Percentiles rank a stretch among this genome's conserved stretches.
Conservation (phyloP, 495 filamentous ascomycete species). For the Aspergillus egyptiacus region DNA sequence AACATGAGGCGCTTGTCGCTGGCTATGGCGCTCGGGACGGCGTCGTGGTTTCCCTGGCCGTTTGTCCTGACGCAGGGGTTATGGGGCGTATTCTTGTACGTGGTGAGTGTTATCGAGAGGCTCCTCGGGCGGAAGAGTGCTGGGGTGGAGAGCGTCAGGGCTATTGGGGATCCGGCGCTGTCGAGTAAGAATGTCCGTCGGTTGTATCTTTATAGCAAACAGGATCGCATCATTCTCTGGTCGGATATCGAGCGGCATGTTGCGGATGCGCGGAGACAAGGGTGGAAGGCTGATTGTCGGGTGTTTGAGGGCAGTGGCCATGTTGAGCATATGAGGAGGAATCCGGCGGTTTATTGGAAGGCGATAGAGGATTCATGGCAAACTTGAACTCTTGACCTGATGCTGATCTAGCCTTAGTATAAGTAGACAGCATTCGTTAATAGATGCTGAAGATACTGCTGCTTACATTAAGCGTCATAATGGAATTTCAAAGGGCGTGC, state of each 20-base stretch:
- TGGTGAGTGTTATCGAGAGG: neutral
- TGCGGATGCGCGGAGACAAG: slow-evolving; percentile 33
- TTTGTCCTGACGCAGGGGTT: slow-evolving; percentile 41
- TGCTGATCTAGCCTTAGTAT: too few relatives aligned
- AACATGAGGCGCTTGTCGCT: slow-evolving; percentile 41
- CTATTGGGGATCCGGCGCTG: neutral
- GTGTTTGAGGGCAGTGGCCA: slow-evolving; percentile 49
- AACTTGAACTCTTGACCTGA: too few relatives aligned
- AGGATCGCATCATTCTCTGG: slow-evolving; percentile 50
- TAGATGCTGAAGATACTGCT: too few relatives aligned
- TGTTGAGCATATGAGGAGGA: slow-evolving; percentile 49
- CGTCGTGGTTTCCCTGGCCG: slow-evolving; percentile 44
- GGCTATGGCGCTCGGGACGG: slow-evolving; percentile 47
- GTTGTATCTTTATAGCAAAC: slow-evolving; percentile 48
- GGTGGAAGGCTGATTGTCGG: slow-evolving; percentile 37
- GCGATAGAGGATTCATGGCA: neutral
- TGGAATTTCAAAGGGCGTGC: too few relatives aligned
- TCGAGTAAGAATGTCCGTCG: slow-evolving; percentile 17
- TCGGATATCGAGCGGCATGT: slow-evolving; percentile 48
- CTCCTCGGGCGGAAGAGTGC: neutral
- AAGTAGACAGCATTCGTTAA: too few relatives aligned
- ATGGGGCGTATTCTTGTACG: slow-evolving; percentile 32
- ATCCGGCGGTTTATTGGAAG: slow-evolving; percentile 49
- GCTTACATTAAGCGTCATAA: too few relatives aligned
- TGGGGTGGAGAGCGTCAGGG: neutral